Conservation (phyloP, 306 rosid species). For the Cucurbita maxima region DNA sequence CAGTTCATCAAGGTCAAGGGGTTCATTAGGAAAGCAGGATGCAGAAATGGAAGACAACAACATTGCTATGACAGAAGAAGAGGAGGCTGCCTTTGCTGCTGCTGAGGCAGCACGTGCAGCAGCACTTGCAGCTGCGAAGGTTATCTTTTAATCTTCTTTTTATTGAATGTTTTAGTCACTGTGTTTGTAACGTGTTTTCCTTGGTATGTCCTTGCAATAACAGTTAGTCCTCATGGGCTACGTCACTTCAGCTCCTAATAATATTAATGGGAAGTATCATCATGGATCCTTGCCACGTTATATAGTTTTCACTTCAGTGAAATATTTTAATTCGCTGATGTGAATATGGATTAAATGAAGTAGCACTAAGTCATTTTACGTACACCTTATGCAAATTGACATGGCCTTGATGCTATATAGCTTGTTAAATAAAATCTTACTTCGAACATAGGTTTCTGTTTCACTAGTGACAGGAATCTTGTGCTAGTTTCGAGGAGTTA, state of each 20-base stretch:
- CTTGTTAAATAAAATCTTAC: neutral
- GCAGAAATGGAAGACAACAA: constrained; percentile 24
- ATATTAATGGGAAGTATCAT: neutral
- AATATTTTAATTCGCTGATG: neutral
- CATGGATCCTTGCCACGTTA: neutral
- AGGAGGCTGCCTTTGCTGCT: constrained; percentile 83
- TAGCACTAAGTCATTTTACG: neutral
- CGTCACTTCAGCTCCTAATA: neutral
- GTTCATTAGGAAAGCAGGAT: constrained; percentile 30
- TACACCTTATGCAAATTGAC: neutral
- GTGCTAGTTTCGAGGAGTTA: neutral
- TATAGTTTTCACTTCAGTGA: neutral
- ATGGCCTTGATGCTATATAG: neutral
- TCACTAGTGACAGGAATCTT: neutral
- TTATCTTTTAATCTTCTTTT: constrained; percentile 16
- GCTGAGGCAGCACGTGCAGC: constrained; percentile 95
- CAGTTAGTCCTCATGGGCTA: neutral
- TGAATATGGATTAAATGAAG: neutral
- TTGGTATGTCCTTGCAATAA: neutral
- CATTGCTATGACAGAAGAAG: constrained; percentile 63
- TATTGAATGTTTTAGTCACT: neutral
- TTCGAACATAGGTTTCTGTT: neutral
- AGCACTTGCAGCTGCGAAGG: constrained; percentile 96
- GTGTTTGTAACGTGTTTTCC: neutral
- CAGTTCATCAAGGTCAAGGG: constrained; percentile 52